phyloP scores from a whole-genome alignment of 2,329 filamentous ascomycete species.

The Trematosphaeria pertusa region DNA sequence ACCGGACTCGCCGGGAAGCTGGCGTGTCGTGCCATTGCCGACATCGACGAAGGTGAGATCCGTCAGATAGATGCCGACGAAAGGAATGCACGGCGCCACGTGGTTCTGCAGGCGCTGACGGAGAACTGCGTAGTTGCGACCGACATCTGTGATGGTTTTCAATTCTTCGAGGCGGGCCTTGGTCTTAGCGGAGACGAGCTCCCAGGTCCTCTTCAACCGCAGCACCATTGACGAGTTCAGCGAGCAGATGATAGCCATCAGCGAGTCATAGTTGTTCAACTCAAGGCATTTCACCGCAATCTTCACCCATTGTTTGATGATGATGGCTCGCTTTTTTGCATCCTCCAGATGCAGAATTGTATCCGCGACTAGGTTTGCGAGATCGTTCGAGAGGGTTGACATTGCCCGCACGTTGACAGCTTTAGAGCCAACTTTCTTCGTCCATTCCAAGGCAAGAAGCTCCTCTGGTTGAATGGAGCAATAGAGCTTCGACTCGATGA shows the following conservation, averaged over 20 bases:
- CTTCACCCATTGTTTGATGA: slow-evolving; percentile 99
- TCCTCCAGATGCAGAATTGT: slow-evolving; percentile 89
- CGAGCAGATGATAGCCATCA: slow-evolving; percentile 97
- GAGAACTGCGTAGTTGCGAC: slow-evolving; percentile 88
- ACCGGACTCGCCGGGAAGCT: slow-evolving; percentile 65
- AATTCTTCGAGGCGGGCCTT: slow-evolving; percentile 80
- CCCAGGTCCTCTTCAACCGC: slow-evolving; percentile 91
- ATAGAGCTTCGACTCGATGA: slow-evolving; percentile 91
- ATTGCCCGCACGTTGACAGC: slow-evolving; percentile 93
- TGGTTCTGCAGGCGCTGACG: slow-evolving; percentile 84
- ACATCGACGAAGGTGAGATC: slow-evolving; percentile 96
- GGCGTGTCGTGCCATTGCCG: slow-evolving; percentile 86
- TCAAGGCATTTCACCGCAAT: slow-evolving; percentile 85
- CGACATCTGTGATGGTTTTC: slow-evolving; percentile 84
- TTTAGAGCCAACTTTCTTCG: slow-evolving; percentile 79
- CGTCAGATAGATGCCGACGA: slow-evolving; percentile 94
- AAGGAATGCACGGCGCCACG: slow-evolving; percentile 90
- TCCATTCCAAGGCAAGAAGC: slow-evolving; percentile 90
- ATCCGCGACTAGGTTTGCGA: slow-evolving; percentile 91
- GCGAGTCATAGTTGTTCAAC: slow-evolving; percentile 91
- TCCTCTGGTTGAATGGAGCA: slow-evolving; percentile 92
- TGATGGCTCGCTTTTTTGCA: slow-evolving; percentile 84
- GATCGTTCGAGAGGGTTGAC: slow-evolving; percentile 88
- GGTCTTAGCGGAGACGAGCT: slow-evolving; percentile 81
- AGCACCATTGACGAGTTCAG: slow-evolving; percentile 90